Evolutionary conservation across 345 rosid genomes (phyloP), one percentile per base, ranked within the genome.

Genomic region (Noccaea bulbosa): DNA sequence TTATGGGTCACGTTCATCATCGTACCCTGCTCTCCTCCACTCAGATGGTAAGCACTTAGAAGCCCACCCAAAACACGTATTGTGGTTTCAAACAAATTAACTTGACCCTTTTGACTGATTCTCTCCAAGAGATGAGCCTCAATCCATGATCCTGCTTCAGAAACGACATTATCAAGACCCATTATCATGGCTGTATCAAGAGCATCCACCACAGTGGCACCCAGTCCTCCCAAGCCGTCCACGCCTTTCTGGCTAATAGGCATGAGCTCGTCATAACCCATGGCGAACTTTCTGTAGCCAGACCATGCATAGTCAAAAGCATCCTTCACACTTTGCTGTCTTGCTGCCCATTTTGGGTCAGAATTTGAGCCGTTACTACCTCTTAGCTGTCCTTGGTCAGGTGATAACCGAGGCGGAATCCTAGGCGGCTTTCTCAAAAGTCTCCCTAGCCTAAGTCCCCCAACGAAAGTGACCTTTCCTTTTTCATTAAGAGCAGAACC

Each of bases 181-280:
- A 94, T 94, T 75, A 94, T 89, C 88, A 94, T 89, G 54, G 99
- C 96, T 76, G 99, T 91, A 76, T 94, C 99, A 67, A 94, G 98
- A 67, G 97, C 91, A 83, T 94, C 99, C 41, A 91, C 98, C 24
- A 89, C 77, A 6, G 99, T 91, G 44, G 99, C 99, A 72, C 98
- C 98, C n/a, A 91, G 78, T 57, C 99, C 99, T 75, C 98, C 98
- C 73, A 94, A 78, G 12, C 96, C 98, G 79, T 94, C 89, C 60
- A 81, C 84, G 22, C 99, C 99, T 11, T 1, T 81, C 67, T 75
- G 82, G 68, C 88, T 88, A 46, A 89, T 48, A 22, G 99, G 98
- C 97, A 87, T 86, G 45, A 94, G 96, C 79, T 94, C 99, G 78
- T 94, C 98, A 75, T 77, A 84, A 62, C 97, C 98, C 88, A 92